Evolutionary conservation across 2,329 filamentous ascomycete species (phyloP).

Genomic region (Macroventuria anomochaeta): DNA sequence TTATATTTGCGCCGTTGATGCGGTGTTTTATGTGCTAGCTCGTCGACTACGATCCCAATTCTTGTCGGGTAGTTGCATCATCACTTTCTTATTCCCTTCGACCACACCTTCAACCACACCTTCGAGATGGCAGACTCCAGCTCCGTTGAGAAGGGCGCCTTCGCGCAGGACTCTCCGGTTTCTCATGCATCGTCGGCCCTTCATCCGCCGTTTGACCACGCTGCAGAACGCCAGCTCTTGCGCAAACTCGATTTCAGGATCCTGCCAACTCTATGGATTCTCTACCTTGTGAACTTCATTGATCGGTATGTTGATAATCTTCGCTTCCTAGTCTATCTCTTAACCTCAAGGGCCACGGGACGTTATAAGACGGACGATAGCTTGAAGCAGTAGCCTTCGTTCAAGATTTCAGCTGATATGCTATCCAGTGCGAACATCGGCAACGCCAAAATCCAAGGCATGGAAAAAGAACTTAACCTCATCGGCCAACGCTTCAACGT

Average conservation of each 20-base stretch:
- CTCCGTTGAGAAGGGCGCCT: conserved; percentile 19
- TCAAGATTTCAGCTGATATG: no score
- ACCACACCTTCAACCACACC: no score
- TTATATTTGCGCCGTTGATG: neutral
- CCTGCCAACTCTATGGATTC: conserved; percentile 41
- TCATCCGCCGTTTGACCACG: conserved; percentile 28
- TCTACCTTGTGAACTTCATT: conserved; percentile 44
- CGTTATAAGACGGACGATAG: no score
- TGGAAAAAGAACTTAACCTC: conserved; percentile 45
- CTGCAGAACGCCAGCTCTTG: conserved; percentile 34
- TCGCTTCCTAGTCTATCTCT: no score
- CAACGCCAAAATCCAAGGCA: conserved; percentile 47
- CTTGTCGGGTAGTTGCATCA: no score
- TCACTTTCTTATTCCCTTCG: neutral
- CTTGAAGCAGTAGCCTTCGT: no score
- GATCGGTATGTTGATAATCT: conserved; percentile 36
- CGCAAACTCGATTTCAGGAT: conserved; percentile 42
- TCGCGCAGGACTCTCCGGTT: conserved; percentile 3
- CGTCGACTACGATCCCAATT: no score
- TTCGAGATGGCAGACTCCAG: conserved; percentile 4
- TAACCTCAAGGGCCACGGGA: no score
- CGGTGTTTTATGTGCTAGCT: no score
- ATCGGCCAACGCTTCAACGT: conserved; percentile 48
- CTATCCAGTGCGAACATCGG: conserved; percentile 35
- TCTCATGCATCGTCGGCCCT: conserved; percentile 17